Conservation (phyloP, 2,329 filamentous ascomycete species). For the Parasarocladium wereldwijsianum region DNA sequence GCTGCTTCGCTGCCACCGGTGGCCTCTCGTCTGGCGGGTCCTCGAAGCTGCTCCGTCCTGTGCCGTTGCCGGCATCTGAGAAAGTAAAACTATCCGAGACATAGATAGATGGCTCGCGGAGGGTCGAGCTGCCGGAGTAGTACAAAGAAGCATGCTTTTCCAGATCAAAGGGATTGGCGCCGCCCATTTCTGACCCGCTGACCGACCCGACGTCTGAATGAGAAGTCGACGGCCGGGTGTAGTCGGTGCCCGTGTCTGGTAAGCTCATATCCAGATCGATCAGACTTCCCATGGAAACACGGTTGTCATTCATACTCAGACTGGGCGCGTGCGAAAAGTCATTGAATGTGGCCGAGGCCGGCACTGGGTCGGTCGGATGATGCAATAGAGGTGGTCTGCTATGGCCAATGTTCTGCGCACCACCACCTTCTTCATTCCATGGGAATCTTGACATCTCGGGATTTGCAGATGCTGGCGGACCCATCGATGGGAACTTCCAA, state of each 20-base stretch:
- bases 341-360: constrained; percentile 24
- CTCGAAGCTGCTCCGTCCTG: constrained; percentile 14
- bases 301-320: constrained; percentile 17
- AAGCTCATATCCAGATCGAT: constrained; percentile 42
- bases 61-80: constrained; percentile 20
- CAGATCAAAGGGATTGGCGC: constrained; percentile 45
- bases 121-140: constrained; percentile 18
- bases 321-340: constrained; percentile 24
- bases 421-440: constrained; percentile 19
- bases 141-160: constrained; percentile 48
- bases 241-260: constrained; percentile 33
- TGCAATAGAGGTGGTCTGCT: constrained; percentile 31
- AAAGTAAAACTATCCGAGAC: constrained; percentile 43
- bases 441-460: constrained; percentile 37
- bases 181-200: constrained; percentile 38
- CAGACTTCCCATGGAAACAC: constrained; percentile 28
- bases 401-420: constrained; percentile 5
- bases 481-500: constrained; percentile 43
- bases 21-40: constrained; percentile 8
- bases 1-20: constrained; percentile 3
- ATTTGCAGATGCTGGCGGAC: constrained; percentile 34
- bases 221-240: constrained; percentile 40
- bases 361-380: constrained; percentile 34
- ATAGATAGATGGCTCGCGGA: constrained; percentile 44
- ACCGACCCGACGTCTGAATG: constrained; percentile 43